A percentile compares a stretch with the other conserved stretches of the same genome.
phyloP scores from a whole-genome alignment of 768 basidiomycete species.

The Clitopilus passeckerianus region DNA sequence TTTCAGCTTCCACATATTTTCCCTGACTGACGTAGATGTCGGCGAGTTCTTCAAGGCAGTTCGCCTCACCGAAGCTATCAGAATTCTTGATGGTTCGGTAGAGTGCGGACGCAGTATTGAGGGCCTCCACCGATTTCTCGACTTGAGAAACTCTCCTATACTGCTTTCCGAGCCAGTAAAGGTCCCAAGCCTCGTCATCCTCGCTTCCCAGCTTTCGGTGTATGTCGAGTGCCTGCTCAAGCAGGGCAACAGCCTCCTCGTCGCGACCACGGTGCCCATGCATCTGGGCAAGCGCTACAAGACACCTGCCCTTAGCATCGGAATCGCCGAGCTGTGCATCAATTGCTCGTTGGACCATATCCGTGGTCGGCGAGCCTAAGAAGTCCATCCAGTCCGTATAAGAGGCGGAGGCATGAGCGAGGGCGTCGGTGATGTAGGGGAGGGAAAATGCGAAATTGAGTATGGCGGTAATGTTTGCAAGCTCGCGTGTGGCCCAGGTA shows the following conservation, averaged over 20 bases:
- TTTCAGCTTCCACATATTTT: background rate
- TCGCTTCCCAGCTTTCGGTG: background rate
- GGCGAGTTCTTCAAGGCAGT: too few relatives aligned
- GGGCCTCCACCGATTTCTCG: too few relatives aligned
- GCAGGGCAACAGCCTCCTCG: too few relatives aligned
- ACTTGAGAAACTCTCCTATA: too few relatives aligned
- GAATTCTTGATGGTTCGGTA: too few relatives aligned
- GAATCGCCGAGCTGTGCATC: background rate
- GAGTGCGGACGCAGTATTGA: too few relatives aligned
- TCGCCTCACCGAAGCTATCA: too few relatives aligned
- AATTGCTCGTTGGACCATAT: background rate
- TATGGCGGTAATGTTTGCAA: background rate
- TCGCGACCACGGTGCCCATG: background rate
- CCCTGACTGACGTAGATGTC: background rate
- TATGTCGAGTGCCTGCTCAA: background rate
- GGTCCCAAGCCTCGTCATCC: background rate
- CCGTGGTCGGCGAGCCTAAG: background rate
- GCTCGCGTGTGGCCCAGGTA: background rate
- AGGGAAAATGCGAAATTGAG: background rate
- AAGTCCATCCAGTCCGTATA: background rate
- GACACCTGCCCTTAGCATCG: background rate
- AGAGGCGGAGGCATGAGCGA: background rate
- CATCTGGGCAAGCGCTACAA: background rate
- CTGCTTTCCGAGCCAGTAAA: background rate
- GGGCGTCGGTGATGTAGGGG: background rate